A percentile compares a stretch with the other conserved stretches of the same genome.
phyloP scores from a whole-genome alignment of 345 rosid genomes.

The Rhodamnia argentea region DNA sequence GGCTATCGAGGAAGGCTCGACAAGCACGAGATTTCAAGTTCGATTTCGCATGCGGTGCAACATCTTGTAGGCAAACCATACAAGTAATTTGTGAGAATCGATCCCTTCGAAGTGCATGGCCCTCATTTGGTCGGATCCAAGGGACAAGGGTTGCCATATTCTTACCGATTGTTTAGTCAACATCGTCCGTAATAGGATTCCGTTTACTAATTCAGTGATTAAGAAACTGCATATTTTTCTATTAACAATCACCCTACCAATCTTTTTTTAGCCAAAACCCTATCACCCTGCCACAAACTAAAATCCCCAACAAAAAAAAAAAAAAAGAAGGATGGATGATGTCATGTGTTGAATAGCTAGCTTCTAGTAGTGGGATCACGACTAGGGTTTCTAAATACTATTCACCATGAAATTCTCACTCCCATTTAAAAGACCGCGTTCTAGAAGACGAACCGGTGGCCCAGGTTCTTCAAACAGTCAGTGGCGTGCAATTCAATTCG shows the following conservation, averaged over 20 bases:
- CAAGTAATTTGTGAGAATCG: neutral
- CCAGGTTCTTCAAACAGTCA: neutral
- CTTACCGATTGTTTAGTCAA: neutral
- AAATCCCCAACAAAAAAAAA: neutral
- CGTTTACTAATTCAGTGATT: neutral
- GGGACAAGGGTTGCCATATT: neutral
- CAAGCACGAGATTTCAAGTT: neutral
- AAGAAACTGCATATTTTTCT: neutral
- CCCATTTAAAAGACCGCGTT: neutral
- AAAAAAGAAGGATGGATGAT: neutral
- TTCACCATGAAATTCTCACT: neutral
- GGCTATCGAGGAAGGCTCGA: neutral
- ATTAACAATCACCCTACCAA: neutral
- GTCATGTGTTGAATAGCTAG: neutral
- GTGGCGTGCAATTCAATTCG: slow-evolving; percentile 10
- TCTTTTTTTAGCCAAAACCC: neutral
- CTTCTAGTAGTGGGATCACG: neutral
- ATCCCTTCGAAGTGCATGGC: neutral
- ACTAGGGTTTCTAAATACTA: neutral
- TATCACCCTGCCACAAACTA: neutral
- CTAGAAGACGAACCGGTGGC: neutral
- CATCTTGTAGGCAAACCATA: neutral
- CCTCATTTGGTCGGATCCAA: neutral
- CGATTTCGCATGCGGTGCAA: neutral
- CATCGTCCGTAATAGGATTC: neutral